Base-by-base conservation (phyloP, 23 red algal species). In the Chondrus crispus region DNA sequence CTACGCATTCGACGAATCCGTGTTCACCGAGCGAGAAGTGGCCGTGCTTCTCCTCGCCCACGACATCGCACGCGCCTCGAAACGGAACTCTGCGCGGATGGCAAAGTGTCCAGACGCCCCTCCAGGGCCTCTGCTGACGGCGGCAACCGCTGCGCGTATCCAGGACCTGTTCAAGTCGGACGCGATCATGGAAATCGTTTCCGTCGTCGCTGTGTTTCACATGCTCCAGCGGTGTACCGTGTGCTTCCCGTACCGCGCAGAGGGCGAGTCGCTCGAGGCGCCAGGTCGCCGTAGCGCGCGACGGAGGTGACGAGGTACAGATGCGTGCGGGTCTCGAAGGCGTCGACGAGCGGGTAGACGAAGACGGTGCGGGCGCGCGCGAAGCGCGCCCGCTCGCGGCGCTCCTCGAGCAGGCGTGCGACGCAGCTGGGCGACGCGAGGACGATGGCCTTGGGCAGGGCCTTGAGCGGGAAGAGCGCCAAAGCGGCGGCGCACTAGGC, bases 231-330 rank as follows among this genome's bases (percentile, higher is more conserved):
- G 90, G 20, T 86, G 80, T 63, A 85, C 78, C 14, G 80, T 64
- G 47, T 85, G 90, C 48, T 80, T 58, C 39, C 80, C 80, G 44
- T 85, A 85, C 50, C 80, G 80, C n/a, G 80, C 90, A n/a, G 90
- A n/a, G n/a, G n/a, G n/a, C n/a, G n/a, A n/a, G n/a, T n/a, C n/a
- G n/a, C n/a, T n/a, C n/a, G n/a, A n/a, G n/a, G n/a, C n/a, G n/a
- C n/a, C n/a, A n/a, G n/a, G n/a, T n/a, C n/a, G n/a, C n/a, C n/a
- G n/a, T n/a, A n/a, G n/a, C n/a, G n/a, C n/a, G n/a, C n/a, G n/a
- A n/a, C n/a, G n/a, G n/a, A n/a, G n/a, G n/a, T n/a, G n/a, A n/a
- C n/a, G n/a, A n/a, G n/a, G n/a, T n/a, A n/a, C n/a, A n/a, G n/a
- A n/a, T n/a, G n/a, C n/a, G n/a, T n/a, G n/a, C n/a, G n/a, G n/a